Conservation (phyloP, 805 yeast genomes). For the Kuraishia molischiana region DNA sequence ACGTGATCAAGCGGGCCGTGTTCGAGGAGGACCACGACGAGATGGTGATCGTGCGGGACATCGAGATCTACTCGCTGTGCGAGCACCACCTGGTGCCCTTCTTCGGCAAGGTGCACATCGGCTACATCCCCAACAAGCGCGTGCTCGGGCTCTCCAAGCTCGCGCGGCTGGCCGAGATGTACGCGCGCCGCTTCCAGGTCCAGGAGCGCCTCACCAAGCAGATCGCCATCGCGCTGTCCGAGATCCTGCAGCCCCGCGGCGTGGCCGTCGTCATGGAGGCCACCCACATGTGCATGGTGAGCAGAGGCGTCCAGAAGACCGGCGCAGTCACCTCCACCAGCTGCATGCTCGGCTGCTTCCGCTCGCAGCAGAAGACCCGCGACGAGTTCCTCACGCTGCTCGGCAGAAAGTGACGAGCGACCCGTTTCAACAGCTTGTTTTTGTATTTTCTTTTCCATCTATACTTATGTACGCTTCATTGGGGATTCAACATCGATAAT, state of each 20-base stretch:
- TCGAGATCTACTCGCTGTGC: slow-evolving; percentile 84
- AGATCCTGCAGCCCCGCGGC: slow-evolving; percentile 87
- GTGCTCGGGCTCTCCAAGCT: slow-evolving; percentile 89
- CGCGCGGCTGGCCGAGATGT: slow-evolving; percentile 96
- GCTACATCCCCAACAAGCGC: slow-evolving; percentile 91
- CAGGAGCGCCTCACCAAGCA: slow-evolving; percentile 96
- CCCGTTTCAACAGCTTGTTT: neutral
- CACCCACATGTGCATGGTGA: slow-evolving; percentile 98
- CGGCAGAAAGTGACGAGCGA: slow-evolving; percentile 20
- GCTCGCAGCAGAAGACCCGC: slow-evolving; percentile 89
- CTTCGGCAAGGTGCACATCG: slow-evolving; percentile 94
- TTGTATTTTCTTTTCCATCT: neutral
- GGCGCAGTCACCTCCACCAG: slow-evolving; percentile 92
- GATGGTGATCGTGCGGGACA: slow-evolving; percentile 96
- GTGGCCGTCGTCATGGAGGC: slow-evolving; percentile 99
- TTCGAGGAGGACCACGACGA: slow-evolving; percentile 98
- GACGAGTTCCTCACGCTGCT: slow-evolving; percentile 87
- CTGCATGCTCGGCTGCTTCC: slow-evolving; percentile 94
- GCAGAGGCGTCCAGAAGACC: slow-evolving; percentile 93
- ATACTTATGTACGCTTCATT: too few species aligned
- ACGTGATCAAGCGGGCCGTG: slow-evolving; percentile 89
- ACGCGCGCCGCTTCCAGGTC: slow-evolving; percentile 91
- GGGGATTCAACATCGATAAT: neutral
- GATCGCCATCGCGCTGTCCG: slow-evolving; percentile 91
- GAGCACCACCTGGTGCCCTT: slow-evolving; percentile 98